Base-by-base conservation (phyloP, 352 stramenopile genomes). In the Pythium rhizo-oryzae region DNA sequence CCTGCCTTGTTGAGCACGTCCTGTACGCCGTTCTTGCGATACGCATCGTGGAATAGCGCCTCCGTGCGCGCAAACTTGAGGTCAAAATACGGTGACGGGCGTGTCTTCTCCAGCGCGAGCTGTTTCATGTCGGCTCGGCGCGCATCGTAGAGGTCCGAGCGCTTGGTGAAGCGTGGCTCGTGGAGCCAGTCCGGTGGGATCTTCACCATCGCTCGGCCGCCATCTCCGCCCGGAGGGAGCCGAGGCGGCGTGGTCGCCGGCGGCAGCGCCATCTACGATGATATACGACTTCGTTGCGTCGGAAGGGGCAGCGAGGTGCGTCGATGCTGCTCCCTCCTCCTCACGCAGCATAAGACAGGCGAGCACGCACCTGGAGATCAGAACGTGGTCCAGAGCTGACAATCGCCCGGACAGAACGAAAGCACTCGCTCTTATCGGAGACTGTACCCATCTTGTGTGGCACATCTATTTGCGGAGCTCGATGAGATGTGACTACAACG, bases 141-240 rank as follows among this genome's bases (percentile, higher is more conserved):
- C n/a, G 76, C 75, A 19, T 82, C 67, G 41, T 86, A 64, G 35
- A 93, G 58, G 1, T 88, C 76, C 15, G 50, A 80, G n/a, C 79
- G 82, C 54, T 70, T 85, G 9, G 56, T 41, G 49, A 81, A 82
- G 18, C 62, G 59, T 0, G 85, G 81, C 78, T 89, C 56, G 51
- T 67, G 78, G 13, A 87, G 69, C 82, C 82, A 91, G 30, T 91
- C 76, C 21, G 78, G 72, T 12, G 81, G 82, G 49, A 89, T 81
- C 72, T 77, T 80, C 54, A 85, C 56, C 25, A 46, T 8, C 19
- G 33, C 23, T 16, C 53, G 56, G 51, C 41, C 37, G 18, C n/a
- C 51, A n/a, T 35, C 30, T 4, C 24, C 44, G 4, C 16, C 28
- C 2, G 25, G 19, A 25, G 19, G 13, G 8, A 23, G 25, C 15